phyloP scores from a whole-genome alignment of 768 basidiomycete genomes.

The Termitomyces sp. region DNA sequence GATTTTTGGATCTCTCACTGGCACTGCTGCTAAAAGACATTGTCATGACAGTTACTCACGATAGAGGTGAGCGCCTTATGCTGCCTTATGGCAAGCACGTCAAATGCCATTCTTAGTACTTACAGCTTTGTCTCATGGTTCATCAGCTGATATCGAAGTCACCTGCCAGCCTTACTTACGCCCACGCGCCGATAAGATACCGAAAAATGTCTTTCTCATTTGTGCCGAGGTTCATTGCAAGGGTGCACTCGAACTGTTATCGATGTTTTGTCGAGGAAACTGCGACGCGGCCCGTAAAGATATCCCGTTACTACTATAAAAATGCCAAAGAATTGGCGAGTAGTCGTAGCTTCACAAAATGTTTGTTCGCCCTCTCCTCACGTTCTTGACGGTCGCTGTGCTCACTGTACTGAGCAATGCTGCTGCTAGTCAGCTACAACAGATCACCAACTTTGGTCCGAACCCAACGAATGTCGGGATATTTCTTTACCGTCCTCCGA shows the following conservation, averaged over 20 bases:
- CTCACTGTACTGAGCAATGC: constrained; percentile 24
- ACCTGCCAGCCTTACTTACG: not conserved
- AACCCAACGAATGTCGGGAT: constrained; percentile 54
- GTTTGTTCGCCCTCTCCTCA: constrained; percentile 15
- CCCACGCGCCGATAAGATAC: constrained; percentile 5
- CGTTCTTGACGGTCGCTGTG: constrained; percentile 16
- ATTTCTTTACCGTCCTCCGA: constrained; percentile 43
- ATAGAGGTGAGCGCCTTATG: no score
- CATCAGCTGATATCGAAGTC: not conserved
- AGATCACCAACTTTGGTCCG: constrained; percentile 45
- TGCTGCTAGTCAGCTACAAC: constrained; percentile 32
- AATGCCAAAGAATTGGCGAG: not conserved
- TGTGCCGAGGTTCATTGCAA: constrained; percentile 9
- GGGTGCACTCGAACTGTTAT: not conserved
- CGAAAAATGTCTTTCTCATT: not conserved
- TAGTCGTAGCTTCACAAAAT: constrained; percentile 1
- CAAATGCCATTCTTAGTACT: no score
- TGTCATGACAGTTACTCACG: no score
- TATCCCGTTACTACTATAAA: not conserved
- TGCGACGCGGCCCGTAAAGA: constrained; percentile 1
- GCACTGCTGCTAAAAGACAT: no score
- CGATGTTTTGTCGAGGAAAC: constrained; percentile 17
- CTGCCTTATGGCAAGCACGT: no score
- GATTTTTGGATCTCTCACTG: no score
- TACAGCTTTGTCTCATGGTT: not conserved